Evolutionary conservation across 169 alveolate genomes (phyloP).

Genomic region (Fabrea salina): DNA sequence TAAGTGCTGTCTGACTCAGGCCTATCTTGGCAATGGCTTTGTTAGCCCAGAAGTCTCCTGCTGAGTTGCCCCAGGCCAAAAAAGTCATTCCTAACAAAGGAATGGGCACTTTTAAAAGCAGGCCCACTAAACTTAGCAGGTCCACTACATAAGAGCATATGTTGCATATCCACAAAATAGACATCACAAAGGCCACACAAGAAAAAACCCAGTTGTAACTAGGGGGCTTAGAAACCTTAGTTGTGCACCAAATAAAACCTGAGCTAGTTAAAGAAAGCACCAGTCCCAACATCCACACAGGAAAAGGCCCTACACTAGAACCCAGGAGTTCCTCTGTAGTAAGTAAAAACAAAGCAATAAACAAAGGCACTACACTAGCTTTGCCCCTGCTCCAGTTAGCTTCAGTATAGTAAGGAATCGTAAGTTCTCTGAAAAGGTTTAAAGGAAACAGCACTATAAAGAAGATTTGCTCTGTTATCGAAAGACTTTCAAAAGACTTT

Average conservation of each 20-base stretch:
- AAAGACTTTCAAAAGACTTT: background rate
- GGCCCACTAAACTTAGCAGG: conserved; percentile 11
- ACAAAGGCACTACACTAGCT: conserved; percentile 22
- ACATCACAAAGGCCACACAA: conserved; percentile 25
- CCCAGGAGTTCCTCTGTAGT: background rate
- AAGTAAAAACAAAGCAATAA: background rate
- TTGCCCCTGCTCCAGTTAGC: conserved; percentile 49
- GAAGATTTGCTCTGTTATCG: background rate
- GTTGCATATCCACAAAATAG: conserved; percentile 29
- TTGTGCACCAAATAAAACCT: conserved; percentile 14
- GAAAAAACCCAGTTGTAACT: background rate
- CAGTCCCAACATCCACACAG: background rate
- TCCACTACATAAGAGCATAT: conserved; percentile 30
- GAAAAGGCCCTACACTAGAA: background rate
- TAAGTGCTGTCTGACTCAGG: conserved; percentile 47
- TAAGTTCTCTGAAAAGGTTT: conserved; percentile 44
- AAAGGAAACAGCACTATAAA: conserved; percentile 47
- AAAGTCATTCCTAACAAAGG: conserved; percentile 59
- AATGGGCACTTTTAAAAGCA: background rate
- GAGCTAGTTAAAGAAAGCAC: background rate
- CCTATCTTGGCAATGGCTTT: conserved; percentile 48
- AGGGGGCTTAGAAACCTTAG: background rate
- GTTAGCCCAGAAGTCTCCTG: conserved; percentile 56
- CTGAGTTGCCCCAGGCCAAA: conserved; percentile 67
- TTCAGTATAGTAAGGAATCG: conserved; percentile 50